These are phyloP conservation scores for Hippophae gyantsensis DNA, from an alignment of 306 rosid species.

Conservation along the genomic window DNA sequence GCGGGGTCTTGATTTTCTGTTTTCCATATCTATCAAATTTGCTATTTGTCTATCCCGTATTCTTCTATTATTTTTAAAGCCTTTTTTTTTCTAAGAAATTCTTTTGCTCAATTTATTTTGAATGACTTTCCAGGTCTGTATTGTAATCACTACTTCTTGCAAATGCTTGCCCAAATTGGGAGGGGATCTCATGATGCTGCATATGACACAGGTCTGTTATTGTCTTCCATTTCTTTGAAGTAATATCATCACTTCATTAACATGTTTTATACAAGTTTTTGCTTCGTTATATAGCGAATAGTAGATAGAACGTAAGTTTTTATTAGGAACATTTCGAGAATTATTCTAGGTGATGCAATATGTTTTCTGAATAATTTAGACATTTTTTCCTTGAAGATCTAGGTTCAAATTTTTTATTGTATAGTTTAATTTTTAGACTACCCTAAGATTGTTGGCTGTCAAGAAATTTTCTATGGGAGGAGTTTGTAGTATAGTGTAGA, in stretches of 20 bases:
- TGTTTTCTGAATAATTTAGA: too few species aligned
- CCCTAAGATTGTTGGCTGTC: too few species aligned
- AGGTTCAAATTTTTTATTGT: too few species aligned
- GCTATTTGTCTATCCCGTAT: not conserved
- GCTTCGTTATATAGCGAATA: not conserved
- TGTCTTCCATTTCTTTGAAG: slow-evolving; percentile 1
- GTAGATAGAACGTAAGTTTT: too few species aligned
- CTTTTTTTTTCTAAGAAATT: slow-evolving; percentile 1
- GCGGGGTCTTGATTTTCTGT: not conserved
- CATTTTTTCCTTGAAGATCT: too few species aligned
- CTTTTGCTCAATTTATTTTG: slow-evolving; percentile 11
- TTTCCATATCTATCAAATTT: not conserved
- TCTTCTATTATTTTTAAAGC: not conserved
- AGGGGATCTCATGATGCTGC: slow-evolving; percentile 64
- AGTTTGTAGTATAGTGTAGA: too few species aligned
- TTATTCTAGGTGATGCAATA: too few species aligned
- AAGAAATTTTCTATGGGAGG: too few species aligned
- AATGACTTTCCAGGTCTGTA: slow-evolving; percentile 47
- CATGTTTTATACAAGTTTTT: not conserved
- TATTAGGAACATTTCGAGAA: too few species aligned
- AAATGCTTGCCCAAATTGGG: slow-evolving; percentile 75
- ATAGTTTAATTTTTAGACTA: too few species aligned
- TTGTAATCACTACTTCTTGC: slow-evolving; percentile 91
- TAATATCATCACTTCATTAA: not conserved
- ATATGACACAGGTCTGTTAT: slow-evolving; percentile 55